These are phyloP conservation scores for Amanita muscaria DNA, from an alignment of 768 basidiomycete species.

Conservation along the genomic window DNA sequence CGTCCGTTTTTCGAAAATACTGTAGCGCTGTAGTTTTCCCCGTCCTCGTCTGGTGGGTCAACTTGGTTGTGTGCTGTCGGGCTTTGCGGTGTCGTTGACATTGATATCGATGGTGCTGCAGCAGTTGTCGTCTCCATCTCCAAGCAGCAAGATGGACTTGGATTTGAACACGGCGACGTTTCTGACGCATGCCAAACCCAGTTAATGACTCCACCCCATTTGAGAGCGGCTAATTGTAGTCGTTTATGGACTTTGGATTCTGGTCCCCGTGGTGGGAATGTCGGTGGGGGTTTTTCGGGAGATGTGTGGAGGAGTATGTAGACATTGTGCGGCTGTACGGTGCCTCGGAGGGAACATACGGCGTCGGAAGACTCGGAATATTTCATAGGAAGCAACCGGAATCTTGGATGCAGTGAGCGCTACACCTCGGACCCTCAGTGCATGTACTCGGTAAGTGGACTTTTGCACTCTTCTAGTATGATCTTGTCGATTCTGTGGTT, in stretches of 20 bases:
- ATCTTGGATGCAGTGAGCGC: no score
- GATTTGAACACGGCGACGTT: no score
- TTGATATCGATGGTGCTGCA: background rate
- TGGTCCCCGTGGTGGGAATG: slow-evolving; percentile 34
- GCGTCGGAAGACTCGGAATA: no score
- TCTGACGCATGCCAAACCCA: slow-evolving; percentile 43
- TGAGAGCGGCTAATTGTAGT: slow-evolving; percentile 33
- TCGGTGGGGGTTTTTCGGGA: slow-evolving; percentile 35
- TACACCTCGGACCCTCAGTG: no score
- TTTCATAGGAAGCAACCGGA: no score
- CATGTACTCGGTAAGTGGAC: no score
- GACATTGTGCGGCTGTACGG: slow-evolving; percentile 40
- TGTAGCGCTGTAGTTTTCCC: slow-evolving; percentile 27
- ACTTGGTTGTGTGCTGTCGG: background rate
- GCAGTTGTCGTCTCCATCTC: background rate
- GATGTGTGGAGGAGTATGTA: slow-evolving; percentile 48
- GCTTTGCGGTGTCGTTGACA: no score
- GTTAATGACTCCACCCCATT: slow-evolving; percentile 52
- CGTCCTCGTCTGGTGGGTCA: slow-evolving; percentile 3
- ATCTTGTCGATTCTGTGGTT: no score
- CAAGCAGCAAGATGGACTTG: no score
- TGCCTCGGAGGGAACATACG: slow-evolving; percentile 34
- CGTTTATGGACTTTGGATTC: slow-evolving; percentile 42
- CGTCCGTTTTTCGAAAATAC: slow-evolving; percentile 43
- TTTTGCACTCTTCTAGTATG: no score